Evolutionary conservation across 495 filamentous ascomycete species (phyloP).

Genomic region (Penicillium pulvis): DNA sequence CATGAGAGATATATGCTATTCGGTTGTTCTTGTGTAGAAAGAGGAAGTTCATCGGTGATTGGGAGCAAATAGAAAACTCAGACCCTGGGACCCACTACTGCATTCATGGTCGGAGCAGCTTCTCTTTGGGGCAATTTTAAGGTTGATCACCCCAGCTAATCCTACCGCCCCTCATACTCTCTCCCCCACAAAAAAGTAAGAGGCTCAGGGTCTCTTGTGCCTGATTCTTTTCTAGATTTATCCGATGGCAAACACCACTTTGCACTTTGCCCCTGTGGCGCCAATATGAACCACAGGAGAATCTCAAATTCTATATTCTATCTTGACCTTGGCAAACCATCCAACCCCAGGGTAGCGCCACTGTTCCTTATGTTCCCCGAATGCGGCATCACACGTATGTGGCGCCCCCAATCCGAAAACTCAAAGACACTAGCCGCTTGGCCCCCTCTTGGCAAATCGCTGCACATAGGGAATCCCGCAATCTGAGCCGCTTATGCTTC

Average conservation of each 20-base stretch:
- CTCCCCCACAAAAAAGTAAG: background rate
- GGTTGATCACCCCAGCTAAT: conserved; percentile 13
- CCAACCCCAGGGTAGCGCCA: conserved; percentile 12
- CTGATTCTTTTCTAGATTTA: background rate
- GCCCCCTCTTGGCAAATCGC: conserved; percentile 2
- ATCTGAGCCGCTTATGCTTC: conserved; percentile 6
- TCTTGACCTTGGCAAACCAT: background rate
- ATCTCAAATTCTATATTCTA: background rate
- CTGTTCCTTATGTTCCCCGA: background rate
- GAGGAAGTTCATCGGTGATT: background rate
- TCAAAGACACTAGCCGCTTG: conserved; percentile 2
- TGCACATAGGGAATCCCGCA: background rate
- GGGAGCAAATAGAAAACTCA: conserved; percentile 8
- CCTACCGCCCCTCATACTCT: background rate
- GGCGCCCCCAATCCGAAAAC: conserved; percentile 4
- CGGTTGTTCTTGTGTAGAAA: background rate
- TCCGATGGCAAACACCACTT: background rate
- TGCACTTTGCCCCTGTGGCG: background rate
- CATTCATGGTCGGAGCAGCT: conserved; percentile 1
- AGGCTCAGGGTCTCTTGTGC: background rate
- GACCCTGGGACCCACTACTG: conserved; percentile 15
- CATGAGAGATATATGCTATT: conserved; percentile 4
- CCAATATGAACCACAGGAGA: background rate
- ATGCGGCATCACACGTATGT: conserved; percentile 7
- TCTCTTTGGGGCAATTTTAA: conserved; percentile 12